These are phyloP conservation scores for Phaeosphaeria sp. DNA, from an alignment of 2,329 filamentous ascomycete genomes.

Conservation along the genomic window DNA sequence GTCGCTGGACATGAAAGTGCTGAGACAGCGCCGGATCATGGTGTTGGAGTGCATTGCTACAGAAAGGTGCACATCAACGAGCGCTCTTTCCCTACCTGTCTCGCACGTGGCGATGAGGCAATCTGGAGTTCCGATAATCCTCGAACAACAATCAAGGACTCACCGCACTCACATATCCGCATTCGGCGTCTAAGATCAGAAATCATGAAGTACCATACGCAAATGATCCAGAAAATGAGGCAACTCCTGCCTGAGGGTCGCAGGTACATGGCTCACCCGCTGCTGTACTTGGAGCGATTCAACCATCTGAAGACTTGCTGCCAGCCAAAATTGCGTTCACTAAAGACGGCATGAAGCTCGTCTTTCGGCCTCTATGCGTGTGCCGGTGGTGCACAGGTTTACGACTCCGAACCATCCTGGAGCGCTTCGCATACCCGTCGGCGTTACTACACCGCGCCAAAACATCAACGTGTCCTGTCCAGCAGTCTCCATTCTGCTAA, in stretches of 20 bases:
- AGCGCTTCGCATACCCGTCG: neutral
- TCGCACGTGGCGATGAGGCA: neutral
- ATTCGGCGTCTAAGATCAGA: neutral
- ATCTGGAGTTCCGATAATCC: too few species aligned
- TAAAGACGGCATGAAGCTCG: neutral
- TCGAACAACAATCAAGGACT: neutral
- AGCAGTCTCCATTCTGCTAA: neutral
- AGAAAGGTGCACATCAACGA: slow-evolving; percentile 11
- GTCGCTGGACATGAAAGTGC: slow-evolving; percentile 34
- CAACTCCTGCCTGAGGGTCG: neutral
- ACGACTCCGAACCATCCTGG: neutral
- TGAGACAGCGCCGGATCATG: slow-evolving; percentile 6
- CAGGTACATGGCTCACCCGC: neutral
- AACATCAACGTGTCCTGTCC: neutral
- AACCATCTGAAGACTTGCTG: too few species aligned
- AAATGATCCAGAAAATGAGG: neutral
- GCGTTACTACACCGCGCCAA: neutral
- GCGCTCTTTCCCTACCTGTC: slow-evolving; percentile 10
- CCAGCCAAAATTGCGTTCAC: too few species aligned
- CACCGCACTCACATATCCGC: neutral
- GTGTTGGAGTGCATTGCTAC: slow-evolving; percentile 6
- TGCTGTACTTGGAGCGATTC: too few species aligned
- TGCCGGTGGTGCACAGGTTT: neutral
- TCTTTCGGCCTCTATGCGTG: neutral
- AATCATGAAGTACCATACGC: neutral